Evolutionary conservation across 139 green algal genomes (phyloP).

Genomic region (Closterium sp.): DNA sequence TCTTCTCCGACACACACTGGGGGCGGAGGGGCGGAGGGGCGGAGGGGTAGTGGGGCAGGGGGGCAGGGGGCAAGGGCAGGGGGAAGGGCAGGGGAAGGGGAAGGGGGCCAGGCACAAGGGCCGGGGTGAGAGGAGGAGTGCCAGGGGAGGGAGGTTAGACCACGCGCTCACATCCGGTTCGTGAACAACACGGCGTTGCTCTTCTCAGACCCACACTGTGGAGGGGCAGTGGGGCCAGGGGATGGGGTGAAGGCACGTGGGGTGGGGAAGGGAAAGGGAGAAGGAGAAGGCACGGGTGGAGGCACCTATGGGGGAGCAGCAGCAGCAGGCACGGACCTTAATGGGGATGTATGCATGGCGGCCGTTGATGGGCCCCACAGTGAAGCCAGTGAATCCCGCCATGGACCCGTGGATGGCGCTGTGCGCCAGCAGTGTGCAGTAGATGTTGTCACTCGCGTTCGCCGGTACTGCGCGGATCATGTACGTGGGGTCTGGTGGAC

Average conservation of each 20-base stretch:
- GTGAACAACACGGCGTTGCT: too few species aligned
- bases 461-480: constrained; percentile 87
- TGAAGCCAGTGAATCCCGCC: constrained; percentile 53
- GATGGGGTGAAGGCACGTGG: too few species aligned
- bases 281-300: neutral
- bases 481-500: constrained; percentile 76
- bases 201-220: too few species aligned
- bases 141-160: neutral
- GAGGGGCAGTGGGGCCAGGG: too few species aligned
- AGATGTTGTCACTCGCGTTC: constrained; percentile 77
- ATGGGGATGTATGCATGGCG: constrained; percentile 56
- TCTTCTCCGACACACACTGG: constrained; percentile 41
- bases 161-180: too few species aligned
- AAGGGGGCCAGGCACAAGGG: neutral
- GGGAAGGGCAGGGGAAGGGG: neutral
- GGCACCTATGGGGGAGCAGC: neutral
- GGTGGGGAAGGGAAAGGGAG: neutral
- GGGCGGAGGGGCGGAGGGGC: neutral
- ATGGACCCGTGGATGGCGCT: constrained; percentile 74
- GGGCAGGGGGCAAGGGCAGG: neutral
- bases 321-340: neutral
- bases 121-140: neutral
- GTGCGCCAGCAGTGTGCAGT: constrained; percentile 83
- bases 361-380: constrained; percentile 47
- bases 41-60: neutral